Conservation (phyloP, 441 rosid species). For the Erodium trifolium region DNA sequence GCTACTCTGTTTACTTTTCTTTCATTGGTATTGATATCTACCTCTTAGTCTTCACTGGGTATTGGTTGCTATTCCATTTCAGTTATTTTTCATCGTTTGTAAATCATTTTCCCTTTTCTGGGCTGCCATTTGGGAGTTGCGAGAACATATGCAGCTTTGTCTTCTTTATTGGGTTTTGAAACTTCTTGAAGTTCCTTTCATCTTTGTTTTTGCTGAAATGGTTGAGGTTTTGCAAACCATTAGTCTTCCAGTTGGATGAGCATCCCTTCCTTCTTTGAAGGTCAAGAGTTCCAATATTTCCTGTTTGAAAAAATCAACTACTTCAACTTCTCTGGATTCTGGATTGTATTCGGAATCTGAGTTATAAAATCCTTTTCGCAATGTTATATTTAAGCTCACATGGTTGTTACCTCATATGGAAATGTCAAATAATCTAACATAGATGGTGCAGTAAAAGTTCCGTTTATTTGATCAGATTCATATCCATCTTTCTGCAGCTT, state of each 20-base stretch:
- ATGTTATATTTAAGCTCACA: too few species aligned
- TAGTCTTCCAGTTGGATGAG: neutral
- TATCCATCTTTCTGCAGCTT: constrained; percentile 34
- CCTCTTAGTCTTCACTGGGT: neutral
- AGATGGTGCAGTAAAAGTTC: neutral
- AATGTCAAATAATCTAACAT: neutral
- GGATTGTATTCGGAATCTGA: neutral
- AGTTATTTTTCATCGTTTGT: too few species aligned
- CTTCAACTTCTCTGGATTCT: neutral
- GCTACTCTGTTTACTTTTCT: too few species aligned
- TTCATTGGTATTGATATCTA: neutral
- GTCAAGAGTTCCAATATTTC: neutral
- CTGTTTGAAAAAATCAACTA: too few species aligned
- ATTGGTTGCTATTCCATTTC: too few species aligned
- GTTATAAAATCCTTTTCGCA: neutral
- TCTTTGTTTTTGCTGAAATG: neutral
- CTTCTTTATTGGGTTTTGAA: neutral
- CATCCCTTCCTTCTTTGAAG: neutral
- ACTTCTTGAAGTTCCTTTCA: neutral
- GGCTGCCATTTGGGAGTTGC: neutral
- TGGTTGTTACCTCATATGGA: constrained; percentile 8
- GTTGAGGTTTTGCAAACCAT: neutral
- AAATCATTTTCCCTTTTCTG: too few species aligned
- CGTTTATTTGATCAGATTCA: constrained; percentile 4
- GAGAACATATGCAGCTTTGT: neutral